Evolutionary conservation across 2,329 filamentous ascomycete species (phyloP).

Genomic region (Stachybotrys echinatus): DNA sequence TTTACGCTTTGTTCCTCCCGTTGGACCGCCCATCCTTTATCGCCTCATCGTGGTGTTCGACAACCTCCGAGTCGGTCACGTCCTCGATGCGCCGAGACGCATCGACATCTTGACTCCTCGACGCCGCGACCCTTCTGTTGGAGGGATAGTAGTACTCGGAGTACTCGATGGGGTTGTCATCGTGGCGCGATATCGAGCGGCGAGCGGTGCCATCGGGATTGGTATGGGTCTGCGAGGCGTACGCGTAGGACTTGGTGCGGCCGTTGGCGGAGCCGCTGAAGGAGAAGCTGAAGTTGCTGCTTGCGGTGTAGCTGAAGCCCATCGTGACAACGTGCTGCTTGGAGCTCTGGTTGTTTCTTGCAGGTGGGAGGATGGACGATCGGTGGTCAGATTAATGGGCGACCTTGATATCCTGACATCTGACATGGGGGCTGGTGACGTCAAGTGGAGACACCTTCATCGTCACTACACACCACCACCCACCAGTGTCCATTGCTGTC

Average conservation of each 20-base stretch:
- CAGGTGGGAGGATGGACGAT: too few relatives aligned
- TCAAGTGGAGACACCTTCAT: too few relatives aligned
- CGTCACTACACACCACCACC: too few relatives aligned
- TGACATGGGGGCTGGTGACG: too few relatives aligned
- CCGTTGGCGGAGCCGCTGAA: not conserved
- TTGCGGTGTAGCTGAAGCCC: not conserved
- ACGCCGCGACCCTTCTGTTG: not conserved
- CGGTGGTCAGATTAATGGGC: too few relatives aligned
- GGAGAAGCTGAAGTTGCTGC: not conserved
- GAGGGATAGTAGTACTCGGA: not conserved
- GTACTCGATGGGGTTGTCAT: not conserved
- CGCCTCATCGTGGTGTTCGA: too few relatives aligned
- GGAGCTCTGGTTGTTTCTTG: too few relatives aligned
- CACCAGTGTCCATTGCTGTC: too few relatives aligned
- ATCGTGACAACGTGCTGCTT: too few relatives aligned
- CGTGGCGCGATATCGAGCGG: not conserved
- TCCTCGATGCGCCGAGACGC: not conserved
- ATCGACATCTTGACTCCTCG: not conserved
- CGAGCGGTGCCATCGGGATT: not conserved
- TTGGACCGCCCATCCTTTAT: too few relatives aligned
- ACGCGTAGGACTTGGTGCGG: not conserved
- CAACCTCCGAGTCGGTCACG: not conserved
- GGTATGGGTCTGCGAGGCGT: not conserved
- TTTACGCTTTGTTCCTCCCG: too few relatives aligned
- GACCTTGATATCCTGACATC: too few relatives aligned